A percentile compares a stretch with the other conserved stretches of the same genome.
These are phyloP conservation scores for Fraxinus sp. DNA, from an alignment of 305 asterid genomes.

Conservation along the genomic window DNA sequence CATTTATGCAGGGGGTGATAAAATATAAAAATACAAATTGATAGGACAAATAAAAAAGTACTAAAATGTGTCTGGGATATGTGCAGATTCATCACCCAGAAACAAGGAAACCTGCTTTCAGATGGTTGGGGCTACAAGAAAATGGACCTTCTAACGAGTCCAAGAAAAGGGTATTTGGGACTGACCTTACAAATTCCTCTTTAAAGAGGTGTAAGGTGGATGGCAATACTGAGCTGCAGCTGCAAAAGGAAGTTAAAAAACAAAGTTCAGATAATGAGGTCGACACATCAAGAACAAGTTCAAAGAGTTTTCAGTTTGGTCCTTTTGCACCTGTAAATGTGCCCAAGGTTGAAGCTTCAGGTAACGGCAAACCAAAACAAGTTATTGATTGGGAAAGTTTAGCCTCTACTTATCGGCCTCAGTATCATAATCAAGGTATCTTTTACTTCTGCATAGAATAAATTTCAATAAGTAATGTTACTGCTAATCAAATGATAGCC, in stretches of 20 bases:
- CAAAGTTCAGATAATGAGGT: conserved; percentile 49
- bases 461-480: neutral
- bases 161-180: conserved; percentile 81
- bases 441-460: neutral
- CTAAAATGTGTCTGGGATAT: conserved; percentile 9
- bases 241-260: conserved; percentile 46
- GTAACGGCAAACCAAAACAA: conserved; percentile 38
- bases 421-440: conserved; percentile 93
- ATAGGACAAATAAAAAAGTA: neutral
- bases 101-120: conserved; percentile 91
- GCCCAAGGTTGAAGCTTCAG: conserved; percentile 44
- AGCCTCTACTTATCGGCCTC: conserved; percentile 74
- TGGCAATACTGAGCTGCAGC: conserved; percentile 38
- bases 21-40: neutral
- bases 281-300: conserved; percentile 34
- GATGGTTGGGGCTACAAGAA: conserved; percentile 77
- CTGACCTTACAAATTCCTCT: conserved; percentile 64
- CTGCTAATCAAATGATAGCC: neutral
- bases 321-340: conserved; percentile 84
- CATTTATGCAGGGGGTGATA: neutral
- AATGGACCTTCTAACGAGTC: conserved; percentile 42
- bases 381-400: conserved; percentile 71
- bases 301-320: conserved; percentile 68
- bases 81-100: conserved; percentile 87
- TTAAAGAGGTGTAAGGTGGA: conserved; percentile 59